A percentile compares a stretch with the other conserved stretches of the same genome.
phyloP scores from a whole-genome alignment of 495 filamentous ascomycete species.

The Aspergillus homomorphus region DNA sequence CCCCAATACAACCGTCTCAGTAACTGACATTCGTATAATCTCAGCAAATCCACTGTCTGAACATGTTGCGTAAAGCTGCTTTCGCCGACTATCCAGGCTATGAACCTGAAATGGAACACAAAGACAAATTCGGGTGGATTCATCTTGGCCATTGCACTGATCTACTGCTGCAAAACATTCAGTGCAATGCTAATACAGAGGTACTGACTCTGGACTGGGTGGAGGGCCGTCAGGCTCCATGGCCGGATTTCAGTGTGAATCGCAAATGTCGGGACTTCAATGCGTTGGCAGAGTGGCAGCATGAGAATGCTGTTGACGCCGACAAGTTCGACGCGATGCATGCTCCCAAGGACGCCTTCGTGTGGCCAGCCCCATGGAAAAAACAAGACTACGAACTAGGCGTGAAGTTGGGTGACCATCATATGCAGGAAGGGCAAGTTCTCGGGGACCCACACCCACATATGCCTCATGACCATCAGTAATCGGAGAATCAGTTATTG shows the following conservation, averaged over 20 bases:
- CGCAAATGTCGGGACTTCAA: conserved; percentile 26
- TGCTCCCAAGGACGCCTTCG: not conserved
- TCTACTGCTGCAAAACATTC: conserved; percentile 27
- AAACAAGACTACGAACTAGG: not conserved
- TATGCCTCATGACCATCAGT: not conserved
- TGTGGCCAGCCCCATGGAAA: not conserved
- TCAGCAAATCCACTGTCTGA: conserved; percentile 25
- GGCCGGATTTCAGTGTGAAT: conserved; percentile 36
- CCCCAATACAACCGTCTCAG: too few relatives aligned
- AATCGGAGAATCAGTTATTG: too few relatives aligned
- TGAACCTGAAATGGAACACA: not conserved
- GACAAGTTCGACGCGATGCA: not conserved
- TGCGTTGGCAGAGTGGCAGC: conserved; percentile 20
- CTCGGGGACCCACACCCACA: not conserved
- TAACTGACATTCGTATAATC: too few relatives aligned
- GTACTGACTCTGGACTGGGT: conserved; percentile 25
- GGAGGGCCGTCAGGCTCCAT: conserved; percentile 30
- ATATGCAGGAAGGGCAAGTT: not conserved
- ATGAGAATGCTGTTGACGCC: not conserved
- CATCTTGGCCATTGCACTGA: conserved; percentile 32
- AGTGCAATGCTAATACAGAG: conserved; percentile 34
- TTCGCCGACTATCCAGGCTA: conserved; percentile 27
- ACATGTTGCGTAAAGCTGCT: conserved; percentile 29
- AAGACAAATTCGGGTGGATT: conserved; percentile 17
- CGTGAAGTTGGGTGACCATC: not conserved